Evolutionary conservation across 2,329 filamentous ascomycete genomes (phyloP).

Genomic region (Lecanicillium sp.): DNA sequence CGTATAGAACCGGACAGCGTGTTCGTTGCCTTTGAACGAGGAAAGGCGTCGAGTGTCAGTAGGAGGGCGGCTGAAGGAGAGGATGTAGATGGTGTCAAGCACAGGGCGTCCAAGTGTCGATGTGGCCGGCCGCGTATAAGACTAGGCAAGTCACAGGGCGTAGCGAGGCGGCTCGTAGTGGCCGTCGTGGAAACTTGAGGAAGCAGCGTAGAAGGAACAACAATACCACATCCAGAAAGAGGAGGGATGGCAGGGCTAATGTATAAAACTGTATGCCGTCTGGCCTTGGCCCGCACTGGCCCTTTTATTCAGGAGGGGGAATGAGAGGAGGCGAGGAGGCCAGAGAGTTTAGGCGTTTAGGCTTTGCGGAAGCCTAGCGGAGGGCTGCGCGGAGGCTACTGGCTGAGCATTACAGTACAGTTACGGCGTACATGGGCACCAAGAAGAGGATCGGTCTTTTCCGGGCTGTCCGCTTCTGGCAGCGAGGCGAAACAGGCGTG

Average conservation of each 20-base stretch:
- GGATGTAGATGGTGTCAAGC: neutral
- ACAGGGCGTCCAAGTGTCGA: conserved; percentile 5
- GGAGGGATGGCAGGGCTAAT: neutral
- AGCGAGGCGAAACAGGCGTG: conserved; percentile 12
- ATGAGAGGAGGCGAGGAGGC: neutral
- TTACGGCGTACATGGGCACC: no score
- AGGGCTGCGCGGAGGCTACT: no score
- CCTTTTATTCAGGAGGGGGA: neutral
- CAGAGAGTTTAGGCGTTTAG: neutral
- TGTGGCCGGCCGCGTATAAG: neutral
- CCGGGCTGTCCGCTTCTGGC: neutral
- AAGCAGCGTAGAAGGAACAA: neutral
- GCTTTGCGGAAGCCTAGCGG: no score
- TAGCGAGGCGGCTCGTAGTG: neutral
- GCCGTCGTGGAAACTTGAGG: neutral
- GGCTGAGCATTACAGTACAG: no score
- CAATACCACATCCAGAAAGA: neutral
- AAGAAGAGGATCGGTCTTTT: no score
- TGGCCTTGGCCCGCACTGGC: conserved; percentile 5
- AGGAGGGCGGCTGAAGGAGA: conserved; percentile 1
- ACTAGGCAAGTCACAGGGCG: conserved; percentile 4
- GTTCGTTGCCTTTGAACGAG: neutral
- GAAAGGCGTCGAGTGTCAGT: neutral
- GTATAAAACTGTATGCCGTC: neutral
- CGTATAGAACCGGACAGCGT: neutral